Evolutionary conservation across 345 rosid species (phyloP), one percentile per base, ranked within the genome.

Genomic region (Clausena lansium): DNA sequence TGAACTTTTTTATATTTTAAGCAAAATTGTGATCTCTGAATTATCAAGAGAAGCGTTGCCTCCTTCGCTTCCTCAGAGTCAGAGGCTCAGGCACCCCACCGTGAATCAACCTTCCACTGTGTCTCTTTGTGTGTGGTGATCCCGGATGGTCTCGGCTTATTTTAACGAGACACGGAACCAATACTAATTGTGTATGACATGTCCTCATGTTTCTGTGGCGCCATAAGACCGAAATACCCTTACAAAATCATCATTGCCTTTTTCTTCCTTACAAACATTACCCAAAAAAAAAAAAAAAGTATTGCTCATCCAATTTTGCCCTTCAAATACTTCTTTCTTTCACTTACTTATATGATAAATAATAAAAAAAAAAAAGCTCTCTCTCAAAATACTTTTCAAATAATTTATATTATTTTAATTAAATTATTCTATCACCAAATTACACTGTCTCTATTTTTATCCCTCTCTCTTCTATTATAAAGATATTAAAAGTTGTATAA

Each of bases 301-400:
- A n/a, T n/a, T n/a, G n/a, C 13, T 39, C 45, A 39, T 39, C 45
- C 0, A 39, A 39, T 9, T 39, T 39, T 10, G 2, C 4, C 0
- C 14, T 10, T 10, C 14, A 41, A 10, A 41, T 41, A 41, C 47
- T 0, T 0, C 14, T 41, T 41, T 41, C n/a, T 2, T 41, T 41
- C 2, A 41, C 13, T 41, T 13, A 11, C 50, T 0, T 10, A 2
- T 3, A 0, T 2, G 4, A 3, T 3, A 0, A 9, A 9, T 2
- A 39, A 38, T 8, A 41, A 41, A 41, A 33, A 4, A 33, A 2
- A 4, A 33, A 33, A 4, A 39, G 9, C 2, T 39, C 13, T 0
- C 15, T 30, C 32, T 2, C 32, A 30, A 41, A 10, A 41, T 41
- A 41, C 15, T 41, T 3, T 41, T 41, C 0, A 11, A 41, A 41